Conservation (phyloP, 129 eudicot genomes). For the Daucus carota region DH1_v3.0 NC_030383.2:64185001-64185500, state of each 20-base stretch:
- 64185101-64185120: constrained; percentile 86
- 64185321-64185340: constrained; percentile 70
- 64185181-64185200: constrained; percentile 72
- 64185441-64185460: neutral
- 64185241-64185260: constrained; percentile 53
- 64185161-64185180: constrained; percentile 50
- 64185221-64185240: constrained; percentile 72
- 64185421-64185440: neutral
- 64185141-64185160: constrained; percentile 67
- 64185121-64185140: constrained; percentile 62
- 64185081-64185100: constrained; percentile 73
- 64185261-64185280: constrained; percentile 80
- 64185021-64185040: constrained; percentile 76
- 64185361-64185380: constrained; percentile 28
- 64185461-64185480: neutral
- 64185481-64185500: neutral
- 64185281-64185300: constrained; percentile 61
- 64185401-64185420: constrained; percentile 41
- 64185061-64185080: constrained; percentile 92
- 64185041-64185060: constrained; percentile 84
- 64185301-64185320: constrained; percentile 51
- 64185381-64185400: constrained; percentile 66
- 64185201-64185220: constrained; percentile 62
- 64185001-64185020: constrained; percentile 98
- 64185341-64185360: constrained; percentile 42